Conservation (phyloP, 805 yeast genomes). For the Sugiyamaella marilandica region DNA sequence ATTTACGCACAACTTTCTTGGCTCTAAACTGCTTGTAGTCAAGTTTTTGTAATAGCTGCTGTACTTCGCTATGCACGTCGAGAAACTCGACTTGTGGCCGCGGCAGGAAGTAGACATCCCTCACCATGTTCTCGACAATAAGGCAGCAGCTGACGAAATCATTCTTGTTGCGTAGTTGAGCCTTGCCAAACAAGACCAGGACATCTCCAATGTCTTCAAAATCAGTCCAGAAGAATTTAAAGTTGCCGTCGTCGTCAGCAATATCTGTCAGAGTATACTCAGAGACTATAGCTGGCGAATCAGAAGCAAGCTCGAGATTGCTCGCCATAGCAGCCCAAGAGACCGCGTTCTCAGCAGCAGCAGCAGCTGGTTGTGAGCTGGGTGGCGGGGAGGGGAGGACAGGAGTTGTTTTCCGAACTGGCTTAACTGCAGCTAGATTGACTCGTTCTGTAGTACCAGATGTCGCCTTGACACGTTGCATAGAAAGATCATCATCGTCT, state of each 20-base stretch:
- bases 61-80: conserved; percentile 76
- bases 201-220: conserved; percentile 70
- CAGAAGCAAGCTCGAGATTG: conserved; percentile 2
- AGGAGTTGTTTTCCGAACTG: background rate
- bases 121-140: conserved; percentile 61
- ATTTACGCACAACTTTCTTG: conserved; percentile 67
- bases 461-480: conserved; percentile 12
- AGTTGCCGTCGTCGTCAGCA: conserved; percentile 41
- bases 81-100: conserved; percentile 39
- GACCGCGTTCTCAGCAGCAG: background rate
- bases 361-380: background rate
- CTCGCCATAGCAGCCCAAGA: background rate
- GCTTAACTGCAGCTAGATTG: conserved; percentile 4
- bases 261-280: background rate
- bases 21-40: conserved; percentile 58
- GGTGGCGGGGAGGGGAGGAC: background rate
- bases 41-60: conserved; percentile 57
- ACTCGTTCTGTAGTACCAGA: background rate
- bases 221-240: conserved; percentile 87
- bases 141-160: conserved; percentile 67
- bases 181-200: conserved; percentile 76
- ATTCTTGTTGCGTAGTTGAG: conserved; percentile 45
- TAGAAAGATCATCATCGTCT: conserved; percentile 39
- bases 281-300: background rate
- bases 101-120: conserved; percentile 79